Evolutionary conservation across 257 asterid species (phyloP).

Genomic region (Rauvolfia tetraphylla): DNA sequence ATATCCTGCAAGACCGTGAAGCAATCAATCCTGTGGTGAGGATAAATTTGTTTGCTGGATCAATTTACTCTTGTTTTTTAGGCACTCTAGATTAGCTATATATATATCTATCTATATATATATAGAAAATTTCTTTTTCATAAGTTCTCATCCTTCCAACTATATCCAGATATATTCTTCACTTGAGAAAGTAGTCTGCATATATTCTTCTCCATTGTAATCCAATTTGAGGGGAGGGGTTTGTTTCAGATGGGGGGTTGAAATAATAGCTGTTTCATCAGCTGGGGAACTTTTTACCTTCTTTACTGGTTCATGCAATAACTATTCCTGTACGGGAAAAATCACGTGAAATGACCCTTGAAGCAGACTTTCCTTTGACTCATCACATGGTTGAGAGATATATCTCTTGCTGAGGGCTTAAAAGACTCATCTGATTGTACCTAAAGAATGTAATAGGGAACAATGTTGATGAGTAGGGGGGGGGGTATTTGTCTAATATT

Average conservation of each 20-base stretch:
- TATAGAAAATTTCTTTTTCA: too few relatives aligned
- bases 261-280: neutral
- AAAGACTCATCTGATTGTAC: neutral
- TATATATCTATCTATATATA: too few relatives aligned
- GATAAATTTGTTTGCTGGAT: conserved; percentile 21
- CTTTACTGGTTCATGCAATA: neutral
- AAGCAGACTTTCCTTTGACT: neutral
- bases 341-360: neutral
- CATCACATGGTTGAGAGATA: neutral
- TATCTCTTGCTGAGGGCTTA: neutral
- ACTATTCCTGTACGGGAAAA: neutral
- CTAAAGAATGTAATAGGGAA: neutral
- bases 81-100: neutral
- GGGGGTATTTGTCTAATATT: neutral
- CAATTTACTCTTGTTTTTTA: neutral
- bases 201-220: too few relatives aligned
- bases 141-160: neutral
- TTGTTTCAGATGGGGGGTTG: neutral
- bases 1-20: conserved; percentile 65
- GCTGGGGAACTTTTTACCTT: neutral
- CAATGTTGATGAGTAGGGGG: neutral
- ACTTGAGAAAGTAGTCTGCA: too few relatives aligned
- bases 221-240: too few relatives aligned
- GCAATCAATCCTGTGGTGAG: conserved; percentile 79
- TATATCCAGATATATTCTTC: neutral